A percentile compares a stretch with the other conserved stretches of the same genome.
phyloP scores from a whole-genome alignment of 2,329 filamentous ascomycete species.

The Ophiostoma sp. region DNA sequence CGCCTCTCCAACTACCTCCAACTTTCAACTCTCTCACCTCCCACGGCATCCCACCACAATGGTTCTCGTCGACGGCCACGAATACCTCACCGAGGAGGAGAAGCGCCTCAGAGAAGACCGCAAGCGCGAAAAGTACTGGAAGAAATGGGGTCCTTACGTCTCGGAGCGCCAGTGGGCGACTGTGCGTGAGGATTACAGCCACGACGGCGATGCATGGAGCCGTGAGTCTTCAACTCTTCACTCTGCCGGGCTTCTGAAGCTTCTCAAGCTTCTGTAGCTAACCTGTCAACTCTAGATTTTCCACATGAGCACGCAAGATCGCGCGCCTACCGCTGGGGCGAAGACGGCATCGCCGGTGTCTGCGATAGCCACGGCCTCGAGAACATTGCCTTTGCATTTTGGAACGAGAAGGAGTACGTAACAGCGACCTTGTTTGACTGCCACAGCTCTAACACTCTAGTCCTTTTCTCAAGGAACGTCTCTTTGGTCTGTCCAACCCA shows the following conservation, averaged over 20 bases:
- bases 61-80: constrained; percentile 84
- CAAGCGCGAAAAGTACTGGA: constrained; percentile 86
- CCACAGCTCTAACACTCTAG: constrained; percentile 48
- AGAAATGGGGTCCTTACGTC: constrained; percentile 94
- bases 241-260: constrained; percentile 10
- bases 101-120: constrained; percentile 81
- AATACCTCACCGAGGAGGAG: constrained; percentile 86
- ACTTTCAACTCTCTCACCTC: not conserved
- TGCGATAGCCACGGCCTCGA: constrained; percentile 84
- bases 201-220: constrained; percentile 91
- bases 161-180: constrained; percentile 95
- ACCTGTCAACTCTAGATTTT: constrained; percentile 60
- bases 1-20: not conserved
- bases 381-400: constrained; percentile 93
- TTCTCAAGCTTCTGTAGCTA: constrained; percentile 13
- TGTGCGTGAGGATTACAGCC: constrained; percentile 71
- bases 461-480: constrained; percentile 86
- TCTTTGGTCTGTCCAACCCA: constrained; percentile 92
- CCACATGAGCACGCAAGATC: constrained; percentile 87
- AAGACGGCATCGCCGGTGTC: constrained; percentile 93
- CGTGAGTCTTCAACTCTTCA: constrained; percentile 54
- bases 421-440: not conserved
- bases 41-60: constrained; percentile 45
- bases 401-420: constrained; percentile 87
- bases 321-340: constrained; percentile 88